Evolutionary conservation across 208 protist genomes (phyloP), one percentile per base, ranked within the genome.

Genomic region (Leishmania lainsoni): DNA sequence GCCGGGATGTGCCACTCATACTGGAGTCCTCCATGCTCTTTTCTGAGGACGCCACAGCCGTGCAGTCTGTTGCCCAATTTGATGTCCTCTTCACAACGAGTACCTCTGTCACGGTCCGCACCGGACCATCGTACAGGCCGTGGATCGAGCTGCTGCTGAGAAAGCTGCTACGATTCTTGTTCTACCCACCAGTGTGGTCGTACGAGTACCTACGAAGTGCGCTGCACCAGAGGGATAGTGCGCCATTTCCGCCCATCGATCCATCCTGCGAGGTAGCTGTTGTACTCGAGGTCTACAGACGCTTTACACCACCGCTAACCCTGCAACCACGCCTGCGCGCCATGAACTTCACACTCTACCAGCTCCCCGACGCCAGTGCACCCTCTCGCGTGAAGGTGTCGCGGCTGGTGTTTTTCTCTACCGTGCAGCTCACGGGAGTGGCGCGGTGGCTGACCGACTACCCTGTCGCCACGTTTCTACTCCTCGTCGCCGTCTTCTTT

Each of bases 321-420:
- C 70, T 96, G 56, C 93, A 93, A 81, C 77, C 83, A 9, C 86
- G 89, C 39, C 83, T 96, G 58, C 91, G 93, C 52, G 93, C 93
- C 0, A 91, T 96, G 70, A 96, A 96, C 78, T 89, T 96, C 75
- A 93, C 93, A 0, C 69, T 94, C 20, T 93, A 93, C 79, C 89
- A 94, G 75, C 51, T 84, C 3, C 69, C 68, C 35, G 80, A 74
- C 5, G 54, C 63, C 45, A 26, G 69, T 2, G 79, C 78, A 32
- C 56, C 80, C 52, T 79, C 79, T 35, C 85, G 86, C 22, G 80
- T 87, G 26, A 88, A 83, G 32, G 77, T 96, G 51, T 89, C 81
- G 10, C 91, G 90, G 6, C 78, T 93, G 79, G 35, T 88, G 20
- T 88, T 96, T 48, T 76, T 88, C 70, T 89, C 89, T 2, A 90